These are phyloP conservation scores for Boletellus sp. DNA, from an alignment of 768 basidiomycete genomes.

Conservation along the genomic window DNA sequence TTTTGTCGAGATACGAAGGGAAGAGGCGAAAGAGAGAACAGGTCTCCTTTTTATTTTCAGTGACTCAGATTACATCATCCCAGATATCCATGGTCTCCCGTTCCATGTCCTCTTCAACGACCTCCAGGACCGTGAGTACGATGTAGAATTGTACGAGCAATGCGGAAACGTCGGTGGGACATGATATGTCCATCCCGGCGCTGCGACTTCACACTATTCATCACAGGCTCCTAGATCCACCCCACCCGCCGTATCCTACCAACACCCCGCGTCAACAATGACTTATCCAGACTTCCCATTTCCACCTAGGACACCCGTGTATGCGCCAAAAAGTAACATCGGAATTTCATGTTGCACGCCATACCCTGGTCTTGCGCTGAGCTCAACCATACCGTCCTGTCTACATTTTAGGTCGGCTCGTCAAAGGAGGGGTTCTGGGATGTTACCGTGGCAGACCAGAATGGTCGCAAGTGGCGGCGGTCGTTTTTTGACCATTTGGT, in stretches of 20 bases:
- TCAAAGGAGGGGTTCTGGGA: slow-evolving; percentile 42
- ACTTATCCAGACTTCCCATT: slow-evolving; percentile 55
- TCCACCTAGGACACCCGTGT: slow-evolving; percentile 47
- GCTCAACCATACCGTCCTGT: slow-evolving; percentile 42
- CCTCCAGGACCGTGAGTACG: slow-evolving; percentile 43
- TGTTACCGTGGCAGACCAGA: slow-evolving; percentile 30
- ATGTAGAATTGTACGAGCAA: slow-evolving; percentile 53
- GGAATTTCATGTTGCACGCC: slow-evolving; percentile 37
- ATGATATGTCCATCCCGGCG: slow-evolving; percentile 40
- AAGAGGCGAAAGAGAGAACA: too few relatives aligned
- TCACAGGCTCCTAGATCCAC: slow-evolving; percentile 35
- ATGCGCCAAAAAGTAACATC: slow-evolving; percentile 47
- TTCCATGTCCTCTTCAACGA: slow-evolving; percentile 50
- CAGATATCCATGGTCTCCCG: too few relatives aligned
- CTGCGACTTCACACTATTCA: neutral
- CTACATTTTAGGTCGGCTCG: slow-evolving; percentile 43
- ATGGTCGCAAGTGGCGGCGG: slow-evolving; percentile 19
- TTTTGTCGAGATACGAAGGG: too few relatives aligned
- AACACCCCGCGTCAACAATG: slow-evolving; percentile 59
- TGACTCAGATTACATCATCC: too few relatives aligned
- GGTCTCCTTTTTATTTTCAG: too few relatives aligned
- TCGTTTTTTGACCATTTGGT: slow-evolving; percentile 53
- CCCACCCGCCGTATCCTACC: slow-evolving; percentile 52
- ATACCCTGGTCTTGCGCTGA: slow-evolving; percentile 39
- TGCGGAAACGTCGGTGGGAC: slow-evolving; percentile 52